Evolutionary conservation across 148 eudicot species (phyloP), one percentile per base, ranked within the genome.

Genomic region (Persicaria maculosa): DNA sequence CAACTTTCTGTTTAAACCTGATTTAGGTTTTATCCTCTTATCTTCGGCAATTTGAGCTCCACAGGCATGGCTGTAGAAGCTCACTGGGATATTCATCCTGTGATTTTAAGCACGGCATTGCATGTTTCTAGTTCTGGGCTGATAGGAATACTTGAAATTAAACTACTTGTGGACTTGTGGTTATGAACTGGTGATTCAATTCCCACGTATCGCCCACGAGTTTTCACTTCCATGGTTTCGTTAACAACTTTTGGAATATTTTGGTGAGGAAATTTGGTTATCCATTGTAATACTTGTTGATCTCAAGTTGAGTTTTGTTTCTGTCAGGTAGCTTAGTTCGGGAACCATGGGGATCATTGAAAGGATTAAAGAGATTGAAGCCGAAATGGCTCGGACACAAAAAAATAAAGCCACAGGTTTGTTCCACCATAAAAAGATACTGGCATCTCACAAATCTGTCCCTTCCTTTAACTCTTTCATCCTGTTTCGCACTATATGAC

Each of bases 381-480:
- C 96, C 71, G 99, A 96, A 84, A 96, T 96, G 99, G 99, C 99
- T 67, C 90, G 99, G 73, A 96, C 99, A 3, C 99, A 96, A 86
- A 96, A 96, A 81, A 96, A 92, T 75, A 96, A 96, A 85, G 99
- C 99, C 31, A 96, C 99, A 84, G 99, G 99, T 96, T 54, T 71
- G 55, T 79, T 14, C 44, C 11, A 67, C 71, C 71, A 31, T 12
- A 4, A 67, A 44, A 36, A 31, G 45, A 31, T 4, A 40, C 36
- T 57, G 62, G 11, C 31, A 57, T 57, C 62, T 57, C 62, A 57
- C 19, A 57, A 57, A 57, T 17, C 31, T 57, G 62, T 57, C 31
- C 10, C 20, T 19, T 57, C 19, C 62, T 8, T 12, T 52, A 10
- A 14, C 46, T 40, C 47, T 15, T 65, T 40, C 36, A 40, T 65